These are phyloP conservation scores for Rhytidhysteron rufulum DNA, from an alignment of 2,329 filamentous ascomycete genomes.

Conservation along the genomic window DNA sequence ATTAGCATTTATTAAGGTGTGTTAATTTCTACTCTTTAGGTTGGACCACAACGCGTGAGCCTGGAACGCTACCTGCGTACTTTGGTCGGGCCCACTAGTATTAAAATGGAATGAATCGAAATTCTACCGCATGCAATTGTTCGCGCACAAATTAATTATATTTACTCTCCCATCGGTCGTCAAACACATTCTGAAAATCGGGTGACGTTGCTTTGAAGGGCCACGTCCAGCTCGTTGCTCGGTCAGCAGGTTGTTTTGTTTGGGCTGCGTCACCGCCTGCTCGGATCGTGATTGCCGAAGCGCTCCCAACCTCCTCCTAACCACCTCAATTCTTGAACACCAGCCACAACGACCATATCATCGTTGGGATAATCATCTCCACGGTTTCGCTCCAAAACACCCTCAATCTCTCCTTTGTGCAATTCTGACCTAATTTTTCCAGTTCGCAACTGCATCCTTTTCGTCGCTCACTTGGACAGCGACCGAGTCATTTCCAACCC, in stretches of 20 bases:
- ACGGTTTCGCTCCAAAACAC: slow-evolving; percentile 3
- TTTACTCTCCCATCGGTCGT: too few relatives aligned
- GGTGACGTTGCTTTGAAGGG: too few relatives aligned
- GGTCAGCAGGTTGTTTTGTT: slow-evolving; percentile 1
- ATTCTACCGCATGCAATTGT: too few relatives aligned
- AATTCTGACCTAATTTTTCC: background rate
- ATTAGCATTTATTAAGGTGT: too few relatives aligned
- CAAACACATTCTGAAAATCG: too few relatives aligned
- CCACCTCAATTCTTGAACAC: slow-evolving; percentile 6
- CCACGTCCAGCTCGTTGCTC: too few relatives aligned
- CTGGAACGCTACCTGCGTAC: too few relatives aligned
- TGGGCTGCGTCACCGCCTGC: background rate
- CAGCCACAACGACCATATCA: slow-evolving; percentile 6
- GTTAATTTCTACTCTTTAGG: too few relatives aligned
- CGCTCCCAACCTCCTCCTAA: slow-evolving; percentile 8
- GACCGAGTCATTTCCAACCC: background rate
- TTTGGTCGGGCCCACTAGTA: too few relatives aligned
- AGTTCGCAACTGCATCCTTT: slow-evolving; percentile 5
- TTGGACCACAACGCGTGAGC: too few relatives aligned
- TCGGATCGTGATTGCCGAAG: slow-evolving; percentile 4
- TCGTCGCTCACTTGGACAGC: background rate
- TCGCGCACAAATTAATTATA: too few relatives aligned
- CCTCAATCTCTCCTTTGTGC: slow-evolving; percentile 4
- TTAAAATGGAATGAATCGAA: too few relatives aligned
- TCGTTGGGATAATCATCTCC: background rate